Conservation (phyloP, 1,284 basidiomycete genomes). For the Anthracocystis setariae region DNA sequence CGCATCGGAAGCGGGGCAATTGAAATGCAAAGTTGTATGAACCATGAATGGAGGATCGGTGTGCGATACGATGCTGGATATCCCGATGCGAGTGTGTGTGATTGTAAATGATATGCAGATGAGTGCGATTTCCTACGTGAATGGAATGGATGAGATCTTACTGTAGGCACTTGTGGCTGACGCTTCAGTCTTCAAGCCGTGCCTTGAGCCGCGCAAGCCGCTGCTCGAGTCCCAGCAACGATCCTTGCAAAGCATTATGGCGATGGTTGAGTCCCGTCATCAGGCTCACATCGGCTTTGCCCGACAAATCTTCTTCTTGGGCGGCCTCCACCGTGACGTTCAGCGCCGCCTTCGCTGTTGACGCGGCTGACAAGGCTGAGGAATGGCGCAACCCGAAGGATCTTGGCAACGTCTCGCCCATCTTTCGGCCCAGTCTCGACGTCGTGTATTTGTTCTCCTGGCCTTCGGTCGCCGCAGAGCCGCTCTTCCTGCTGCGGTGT, state of each 20-base stretch:
- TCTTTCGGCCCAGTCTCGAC: slow-evolving; percentile 13
- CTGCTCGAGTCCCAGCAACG: slow-evolving; percentile 34
- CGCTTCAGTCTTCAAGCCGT: slow-evolving; percentile 27
- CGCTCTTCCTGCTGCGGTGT: background rate
- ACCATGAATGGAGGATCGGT: slow-evolving; percentile 1
- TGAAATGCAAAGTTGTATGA: too few species aligned
- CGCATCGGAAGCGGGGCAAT: too few species aligned
- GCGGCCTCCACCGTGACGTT: slow-evolving; percentile 1
- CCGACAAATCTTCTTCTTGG: slow-evolving; percentile 13
- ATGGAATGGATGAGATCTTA: background rate
- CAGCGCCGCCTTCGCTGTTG: background rate
- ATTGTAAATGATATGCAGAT: slow-evolving; percentile 6
- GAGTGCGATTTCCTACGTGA: too few species aligned
- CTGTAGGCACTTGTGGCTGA: too few species aligned
- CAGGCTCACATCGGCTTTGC: slow-evolving; percentile 38
- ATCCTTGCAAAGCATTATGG: slow-evolving; percentile 42
- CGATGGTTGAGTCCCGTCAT: slow-evolving; percentile 43
- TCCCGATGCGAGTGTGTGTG: slow-evolving; percentile 2
- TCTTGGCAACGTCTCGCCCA: slow-evolving; percentile 22
- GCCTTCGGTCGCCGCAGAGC: slow-evolving; percentile 4
- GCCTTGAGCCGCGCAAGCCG: slow-evolving; percentile 42
- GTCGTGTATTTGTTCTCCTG: slow-evolving; percentile 2
- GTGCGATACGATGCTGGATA: slow-evolving; percentile 1
- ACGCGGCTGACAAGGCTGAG: slow-evolving; percentile 3
- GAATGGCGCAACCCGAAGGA: slow-evolving; percentile 22